These are phyloP conservation scores for Teunomyces stri DNA, from an alignment of 805 yeast genomes.

Conservation along the genomic window DNA sequence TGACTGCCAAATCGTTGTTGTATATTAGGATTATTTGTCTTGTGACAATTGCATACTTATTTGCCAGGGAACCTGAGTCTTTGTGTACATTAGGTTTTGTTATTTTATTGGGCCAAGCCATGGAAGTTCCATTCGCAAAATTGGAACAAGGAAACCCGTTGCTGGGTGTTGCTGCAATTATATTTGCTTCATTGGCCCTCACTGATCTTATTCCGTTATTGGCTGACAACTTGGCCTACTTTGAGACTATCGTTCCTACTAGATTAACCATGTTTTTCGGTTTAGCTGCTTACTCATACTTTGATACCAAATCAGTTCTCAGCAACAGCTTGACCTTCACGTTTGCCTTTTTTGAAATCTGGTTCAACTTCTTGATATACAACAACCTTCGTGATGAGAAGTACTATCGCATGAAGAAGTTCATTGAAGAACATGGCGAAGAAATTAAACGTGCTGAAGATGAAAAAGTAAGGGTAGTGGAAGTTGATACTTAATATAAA, in stretches of 20 bases:
- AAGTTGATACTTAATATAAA: conserved; percentile 14
- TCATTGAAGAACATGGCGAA: conserved; percentile 38
- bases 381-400: conserved; percentile 65
- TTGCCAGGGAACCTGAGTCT: conserved; percentile 47
- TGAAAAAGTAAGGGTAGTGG: conserved; percentile 31
- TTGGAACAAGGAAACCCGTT: conserved; percentile 41
- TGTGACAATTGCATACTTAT: conserved; percentile 41
- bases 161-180: conserved; percentile 48
- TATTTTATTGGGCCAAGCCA: conserved; percentile 56
- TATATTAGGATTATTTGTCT: conserved; percentile 48
- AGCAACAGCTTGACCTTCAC: conserved; percentile 63
- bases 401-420: conserved; percentile 45
- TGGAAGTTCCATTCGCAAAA: conserved; percentile 43
- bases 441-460: conserved; percentile 29
- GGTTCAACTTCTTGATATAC: conserved; percentile 65
- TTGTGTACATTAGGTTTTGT: conserved; percentile 46
- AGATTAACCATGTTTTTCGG: conserved; percentile 51
- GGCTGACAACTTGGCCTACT: conserved; percentile 46
- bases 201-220: conserved; percentile 60
- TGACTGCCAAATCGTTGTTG: conserved; percentile 48
- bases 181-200: conserved; percentile 44
- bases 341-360: conserved; percentile 61
- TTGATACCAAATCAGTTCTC: conserved; percentile 43
- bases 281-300: conserved; percentile 49
- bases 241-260: conserved; percentile 59